phyloP scores from a whole-genome alignment of 305 asterid species.

The Petunia hybrid region DNA sequence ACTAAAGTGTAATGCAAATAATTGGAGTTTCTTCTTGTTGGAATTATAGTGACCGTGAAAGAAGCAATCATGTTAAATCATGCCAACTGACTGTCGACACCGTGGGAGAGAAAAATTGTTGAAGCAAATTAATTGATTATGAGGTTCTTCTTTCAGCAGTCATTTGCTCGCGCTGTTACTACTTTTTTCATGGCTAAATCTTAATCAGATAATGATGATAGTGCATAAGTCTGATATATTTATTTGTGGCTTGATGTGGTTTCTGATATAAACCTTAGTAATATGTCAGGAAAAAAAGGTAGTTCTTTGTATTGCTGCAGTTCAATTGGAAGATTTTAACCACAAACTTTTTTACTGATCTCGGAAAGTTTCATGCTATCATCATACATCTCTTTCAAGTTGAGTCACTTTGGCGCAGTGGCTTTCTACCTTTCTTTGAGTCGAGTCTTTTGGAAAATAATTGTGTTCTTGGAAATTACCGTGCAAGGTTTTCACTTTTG shows the following conservation, averaged over 20 bases:
- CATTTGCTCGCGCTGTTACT: not conserved
- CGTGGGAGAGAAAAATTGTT: not conserved
- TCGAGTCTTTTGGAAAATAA: not conserved
- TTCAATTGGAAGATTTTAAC: not conserved
- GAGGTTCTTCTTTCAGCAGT: not conserved
- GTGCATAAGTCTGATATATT: not conserved
- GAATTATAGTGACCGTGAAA: not conserved
- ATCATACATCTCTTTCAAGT: not conserved
- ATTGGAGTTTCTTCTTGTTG: conserved; percentile 9
- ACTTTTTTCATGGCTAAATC: not conserved
- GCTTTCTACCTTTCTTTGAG: not conserved
- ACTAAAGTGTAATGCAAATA: not conserved
- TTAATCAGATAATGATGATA: not conserved
- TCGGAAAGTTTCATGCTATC: not conserved
- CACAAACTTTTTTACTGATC: not conserved
- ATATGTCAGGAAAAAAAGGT: not conserved
- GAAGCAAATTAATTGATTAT: not conserved
- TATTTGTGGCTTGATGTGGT: not conserved
- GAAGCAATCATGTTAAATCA: not conserved
- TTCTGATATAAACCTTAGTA: not conserved
- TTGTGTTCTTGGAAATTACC: not conserved
- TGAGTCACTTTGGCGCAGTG: not conserved
- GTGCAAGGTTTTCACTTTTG: not conserved
- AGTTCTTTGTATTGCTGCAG: not conserved
- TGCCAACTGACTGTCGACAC: not conserved